phyloP scores from a whole-genome alignment of 1,139 yeast species.

The Pichia sp. region DNA sequence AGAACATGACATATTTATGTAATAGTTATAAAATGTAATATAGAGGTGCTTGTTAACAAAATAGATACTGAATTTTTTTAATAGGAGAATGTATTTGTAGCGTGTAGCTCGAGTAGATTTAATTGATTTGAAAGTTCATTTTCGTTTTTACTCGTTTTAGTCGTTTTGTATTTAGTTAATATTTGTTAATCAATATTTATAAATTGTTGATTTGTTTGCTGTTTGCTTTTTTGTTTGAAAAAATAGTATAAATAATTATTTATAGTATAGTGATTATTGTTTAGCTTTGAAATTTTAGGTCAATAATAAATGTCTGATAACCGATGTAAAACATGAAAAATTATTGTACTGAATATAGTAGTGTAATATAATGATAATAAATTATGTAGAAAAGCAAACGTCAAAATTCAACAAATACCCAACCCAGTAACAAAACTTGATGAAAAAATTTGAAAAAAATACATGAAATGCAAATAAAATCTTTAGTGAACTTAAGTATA shows the following conservation, averaged over 20 bases:
- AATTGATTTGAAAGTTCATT: not conserved
- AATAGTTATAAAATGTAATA: not conserved
- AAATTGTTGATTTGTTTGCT: not conserved
- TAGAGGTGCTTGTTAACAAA: not conserved
- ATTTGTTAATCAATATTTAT: not conserved
- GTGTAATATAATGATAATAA: conserved; percentile 2
- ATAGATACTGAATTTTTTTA: not conserved
- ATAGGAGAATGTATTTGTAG: not conserved
- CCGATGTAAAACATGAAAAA: not conserved
- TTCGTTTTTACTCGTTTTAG: not conserved
- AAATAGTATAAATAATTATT: not conserved
- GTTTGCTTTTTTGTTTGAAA: not conserved
- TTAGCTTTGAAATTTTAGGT: not conserved
- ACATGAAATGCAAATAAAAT: conserved; percentile 3
- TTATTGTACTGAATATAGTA: not conserved
- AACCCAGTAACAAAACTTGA: conserved; percentile 3
- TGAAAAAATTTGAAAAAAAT: conserved; percentile 3
- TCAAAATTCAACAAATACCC: conserved; percentile 4
- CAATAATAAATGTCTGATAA: not conserved
- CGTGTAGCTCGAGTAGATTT: not conserved
- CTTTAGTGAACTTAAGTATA: conserved; percentile 2
- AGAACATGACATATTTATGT: not conserved
- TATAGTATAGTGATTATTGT: not conserved
- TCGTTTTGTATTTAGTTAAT: not conserved
- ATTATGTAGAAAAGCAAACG: conserved; percentile 7